phyloP scores from a whole-genome alignment of 352 stramenopile species.

The Phytophthora pisi region DNA sequence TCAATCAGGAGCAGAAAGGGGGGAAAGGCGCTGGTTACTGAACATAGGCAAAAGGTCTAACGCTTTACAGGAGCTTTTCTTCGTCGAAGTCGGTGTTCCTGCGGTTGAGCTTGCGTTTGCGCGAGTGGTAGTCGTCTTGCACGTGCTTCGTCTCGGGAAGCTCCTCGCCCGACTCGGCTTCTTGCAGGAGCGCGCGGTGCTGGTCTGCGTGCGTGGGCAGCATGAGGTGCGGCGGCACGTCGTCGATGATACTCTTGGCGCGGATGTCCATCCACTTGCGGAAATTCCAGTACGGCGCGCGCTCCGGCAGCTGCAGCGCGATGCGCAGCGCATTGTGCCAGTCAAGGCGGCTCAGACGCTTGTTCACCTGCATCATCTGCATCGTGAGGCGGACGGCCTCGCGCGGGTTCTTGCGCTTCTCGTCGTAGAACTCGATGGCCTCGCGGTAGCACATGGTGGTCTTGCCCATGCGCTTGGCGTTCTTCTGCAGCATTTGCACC shows the following conservation, averaged over 20 bases:
- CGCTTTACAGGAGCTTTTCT: conserved; percentile 45
- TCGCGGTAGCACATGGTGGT: conserved; percentile 79
- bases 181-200: conserved; percentile 31
- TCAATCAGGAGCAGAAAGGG: no score
- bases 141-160: conserved; percentile 18
- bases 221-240: conserved; percentile 70
- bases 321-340: conserved; percentile 76
- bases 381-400: conserved; percentile 77
- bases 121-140: conserved; percentile 41
- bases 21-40: conserved; percentile 24
- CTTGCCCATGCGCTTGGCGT: conserved; percentile 73
- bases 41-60: conserved; percentile 32
- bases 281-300: conserved; percentile 86
- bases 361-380: conserved; percentile 88
- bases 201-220: conserved; percentile 44
- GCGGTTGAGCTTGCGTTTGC: conserved; percentile 38
- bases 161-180: conserved; percentile 9
- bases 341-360: conserved; percentile 74
- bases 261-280: conserved; percentile 87
- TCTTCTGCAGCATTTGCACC: conserved; percentile 68
- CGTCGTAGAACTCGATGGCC: conserved; percentile 67
- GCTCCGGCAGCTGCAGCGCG: conserved; percentile 67
- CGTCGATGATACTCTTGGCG: conserved; percentile 54
- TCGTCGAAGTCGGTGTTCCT: conserved; percentile 33
- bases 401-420: conserved; percentile 65